Evolutionary conservation across 306 rosid species (phyloP).

Genomic region (Pachyrhizus erosus): DNA sequence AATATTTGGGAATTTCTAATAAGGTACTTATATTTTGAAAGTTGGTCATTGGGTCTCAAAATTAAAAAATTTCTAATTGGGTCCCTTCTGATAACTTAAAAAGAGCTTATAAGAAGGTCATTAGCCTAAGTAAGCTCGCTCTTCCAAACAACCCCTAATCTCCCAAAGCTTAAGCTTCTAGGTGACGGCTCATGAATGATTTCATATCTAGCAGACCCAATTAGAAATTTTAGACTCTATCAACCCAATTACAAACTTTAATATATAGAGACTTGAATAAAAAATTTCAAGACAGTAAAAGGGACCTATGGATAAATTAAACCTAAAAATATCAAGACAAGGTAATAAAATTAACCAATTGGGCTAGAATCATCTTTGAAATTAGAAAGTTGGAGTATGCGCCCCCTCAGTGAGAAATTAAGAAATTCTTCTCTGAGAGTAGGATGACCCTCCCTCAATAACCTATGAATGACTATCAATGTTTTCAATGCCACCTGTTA

Average conservation of each 20-base stretch:
- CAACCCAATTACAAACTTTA: not conserved
- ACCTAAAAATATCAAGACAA: not conserved
- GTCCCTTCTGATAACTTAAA: not conserved
- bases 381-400: slow-evolving; percentile 81
- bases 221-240: not conserved
- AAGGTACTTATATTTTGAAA: not conserved
- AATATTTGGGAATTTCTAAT: not conserved
- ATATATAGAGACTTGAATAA: not conserved
- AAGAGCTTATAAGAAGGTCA: not conserved
- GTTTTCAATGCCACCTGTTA: slow-evolving; percentile 80
- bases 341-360: slow-evolving; percentile 59
- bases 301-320: not conserved
- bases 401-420: slow-evolving; percentile 68
- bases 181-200: not conserved
- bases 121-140: not conserved
- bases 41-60: not conserved
- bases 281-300: not conserved
- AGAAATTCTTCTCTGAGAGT: slow-evolving; percentile 78
- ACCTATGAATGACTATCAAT: slow-evolving; percentile 72
- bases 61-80: not conserved
- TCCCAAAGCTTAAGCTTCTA: not conserved
- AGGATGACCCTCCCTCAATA: slow-evolving; percentile 83
- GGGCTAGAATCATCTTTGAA: slow-evolving; percentile 91
- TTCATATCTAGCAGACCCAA: not conserved
- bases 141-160: not conserved